Percentiles rank a stretch among this genome's conserved stretches.
phyloP scores from a whole-genome alignment of 108 stramenopile species.

The Bacterosira constricta region DNA sequence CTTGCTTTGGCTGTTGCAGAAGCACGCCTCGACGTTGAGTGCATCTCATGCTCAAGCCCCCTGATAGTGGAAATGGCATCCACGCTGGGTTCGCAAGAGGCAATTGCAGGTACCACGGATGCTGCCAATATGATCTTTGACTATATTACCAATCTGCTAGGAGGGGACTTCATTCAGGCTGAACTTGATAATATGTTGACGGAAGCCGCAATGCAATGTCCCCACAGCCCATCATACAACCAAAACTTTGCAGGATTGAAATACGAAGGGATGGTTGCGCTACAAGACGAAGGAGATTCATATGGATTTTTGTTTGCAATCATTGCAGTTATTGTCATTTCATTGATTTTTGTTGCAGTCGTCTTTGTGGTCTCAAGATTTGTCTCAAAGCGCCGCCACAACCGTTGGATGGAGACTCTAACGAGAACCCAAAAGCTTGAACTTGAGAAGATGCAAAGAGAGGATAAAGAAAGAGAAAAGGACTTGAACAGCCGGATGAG shows the following conservation, averaged over 20 bases:
- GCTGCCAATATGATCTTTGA: slow-evolving; percentile 59
- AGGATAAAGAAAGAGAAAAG: slow-evolving; percentile 25
- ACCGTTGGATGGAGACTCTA: slow-evolving; percentile 54
- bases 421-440: slow-evolving; percentile 34
- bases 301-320: slow-evolving; percentile 50
- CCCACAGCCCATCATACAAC: slow-evolving; percentile 58
- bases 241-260: slow-evolving; percentile 28
- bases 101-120: slow-evolving; percentile 51
- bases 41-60: slow-evolving; percentile 68
- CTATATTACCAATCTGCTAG: slow-evolving; percentile 46
- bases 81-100: slow-evolving; percentile 49
- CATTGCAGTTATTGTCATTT: slow-evolving; percentile 32
- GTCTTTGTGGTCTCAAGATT: slow-evolving; percentile 30
- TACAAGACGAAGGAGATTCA: slow-evolving; percentile 22
- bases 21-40: slow-evolving; percentile 56
- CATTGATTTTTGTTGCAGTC: slow-evolving; percentile 23
- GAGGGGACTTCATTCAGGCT: slow-evolving; percentile 65
- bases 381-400: slow-evolving; percentile 54
- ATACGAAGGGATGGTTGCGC: slow-evolving; percentile 44
- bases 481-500: slow-evolving; percentile 53
- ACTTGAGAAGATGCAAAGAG: slow-evolving; percentile 29
- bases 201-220: slow-evolving; percentile 64
- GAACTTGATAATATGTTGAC: slow-evolving; percentile 62
- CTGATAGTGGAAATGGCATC: slow-evolving; percentile 56
- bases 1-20: slow-evolving; percentile 47